Evolutionary conservation across 495 filamentous ascomycete genomes (phyloP), one percentile per base, ranked within the genome.

Genomic region (Aspergillus bertholletiae): DNA sequence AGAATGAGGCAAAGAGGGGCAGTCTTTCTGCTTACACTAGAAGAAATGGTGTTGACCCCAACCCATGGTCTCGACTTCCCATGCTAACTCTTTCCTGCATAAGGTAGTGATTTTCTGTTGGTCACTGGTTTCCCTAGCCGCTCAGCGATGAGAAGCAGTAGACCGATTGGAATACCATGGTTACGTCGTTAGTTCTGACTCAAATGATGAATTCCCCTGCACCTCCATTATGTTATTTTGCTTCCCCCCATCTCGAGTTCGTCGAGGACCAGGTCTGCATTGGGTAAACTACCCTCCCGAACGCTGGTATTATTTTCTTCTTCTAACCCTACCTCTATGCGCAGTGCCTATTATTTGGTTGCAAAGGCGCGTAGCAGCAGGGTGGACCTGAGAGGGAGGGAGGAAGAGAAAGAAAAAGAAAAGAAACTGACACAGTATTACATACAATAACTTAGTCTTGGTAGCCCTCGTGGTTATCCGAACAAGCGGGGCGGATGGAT

Each of bases 401-500:
- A n/a, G n/a, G n/a, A n/a, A n/a, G n/a, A n/a, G n/a, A n/a, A n/a
- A n/a, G n/a, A n/a, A n/a, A n/a, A n/a, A n/a, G n/a, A n/a, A n/a
- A n/a, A n/a, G n/a, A n/a, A n/a, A n/a, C 21, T 22, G 41, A 23
- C 34, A 48, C 22, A 55, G 18, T 54, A 46, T 57, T 44, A 58
- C 43, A 51, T 44, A 51, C 44, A 62, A 55, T 55, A 23, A 54
- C 41, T 51, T 48, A 41, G 49, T 28, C 35, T 43, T 57, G 53
- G 58, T 43, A 58, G 34, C 32, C 56, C 62, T 65, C 62, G 56
- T 65, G 62, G 62, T 57, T 51, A 48, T 53, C 57, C 54, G 53
- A 58, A 58, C 56, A 65, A 54, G 56, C 52, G 56, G 53, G 49
- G 49, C 40, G 35, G 37, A 48, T 43, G 20, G 9, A 53, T 57